phyloP scores from a whole-genome alignment of 441 rosid species.

The Francoa sonchifolia region DNA sequence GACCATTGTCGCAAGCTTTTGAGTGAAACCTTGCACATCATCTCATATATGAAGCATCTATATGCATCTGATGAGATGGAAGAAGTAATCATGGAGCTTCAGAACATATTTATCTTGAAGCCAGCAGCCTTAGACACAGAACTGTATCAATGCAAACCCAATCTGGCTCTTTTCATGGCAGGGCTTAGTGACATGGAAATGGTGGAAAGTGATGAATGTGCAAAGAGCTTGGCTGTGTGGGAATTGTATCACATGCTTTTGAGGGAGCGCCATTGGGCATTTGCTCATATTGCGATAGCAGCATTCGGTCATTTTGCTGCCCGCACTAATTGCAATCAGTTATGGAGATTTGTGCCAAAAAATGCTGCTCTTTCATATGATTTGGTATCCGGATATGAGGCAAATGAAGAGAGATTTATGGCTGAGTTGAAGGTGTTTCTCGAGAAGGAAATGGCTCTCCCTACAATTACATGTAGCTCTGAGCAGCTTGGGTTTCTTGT shows the following conservation, averaged over 20 bases:
- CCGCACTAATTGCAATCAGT: slow-evolving; percentile 58
- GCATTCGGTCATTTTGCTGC: slow-evolving; percentile 81
- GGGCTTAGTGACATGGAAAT: slow-evolving; percentile 54
- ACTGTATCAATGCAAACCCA: slow-evolving; percentile 40
- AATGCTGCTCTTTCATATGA: slow-evolving; percentile 79
- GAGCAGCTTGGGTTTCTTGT: slow-evolving; percentile 39
- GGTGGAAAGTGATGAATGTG: slow-evolving; percentile 50
- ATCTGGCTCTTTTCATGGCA: slow-evolving; percentile 56
- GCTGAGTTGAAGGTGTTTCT: slow-evolving; percentile 58
- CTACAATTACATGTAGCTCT: slow-evolving; percentile 20
- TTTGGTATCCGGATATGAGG: slow-evolving; percentile 37
- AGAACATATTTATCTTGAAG: slow-evolving; percentile 41
- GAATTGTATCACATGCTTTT: slow-evolving; percentile 65
- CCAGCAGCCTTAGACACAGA: slow-evolving; percentile 25
- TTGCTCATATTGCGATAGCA: slow-evolving; percentile 51
- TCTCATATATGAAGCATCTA: slow-evolving; percentile 39
- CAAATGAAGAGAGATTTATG: slow-evolving; percentile 60
- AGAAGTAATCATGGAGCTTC: slow-evolving; percentile 50
- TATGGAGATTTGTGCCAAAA: slow-evolving; percentile 79
- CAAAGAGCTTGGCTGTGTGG: slow-evolving; percentile 54
- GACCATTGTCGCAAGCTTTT: slow-evolving; percentile 35
- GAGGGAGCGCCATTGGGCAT: slow-evolving; percentile 71
- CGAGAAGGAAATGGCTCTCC: slow-evolving; percentile 63
- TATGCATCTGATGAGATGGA: slow-evolving; percentile 52
- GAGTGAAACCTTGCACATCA: slow-evolving; percentile 34